phyloP scores from a whole-genome alignment of 2,329 filamentous ascomycete species.

The Botryosphaeria dothidea region DNA sequence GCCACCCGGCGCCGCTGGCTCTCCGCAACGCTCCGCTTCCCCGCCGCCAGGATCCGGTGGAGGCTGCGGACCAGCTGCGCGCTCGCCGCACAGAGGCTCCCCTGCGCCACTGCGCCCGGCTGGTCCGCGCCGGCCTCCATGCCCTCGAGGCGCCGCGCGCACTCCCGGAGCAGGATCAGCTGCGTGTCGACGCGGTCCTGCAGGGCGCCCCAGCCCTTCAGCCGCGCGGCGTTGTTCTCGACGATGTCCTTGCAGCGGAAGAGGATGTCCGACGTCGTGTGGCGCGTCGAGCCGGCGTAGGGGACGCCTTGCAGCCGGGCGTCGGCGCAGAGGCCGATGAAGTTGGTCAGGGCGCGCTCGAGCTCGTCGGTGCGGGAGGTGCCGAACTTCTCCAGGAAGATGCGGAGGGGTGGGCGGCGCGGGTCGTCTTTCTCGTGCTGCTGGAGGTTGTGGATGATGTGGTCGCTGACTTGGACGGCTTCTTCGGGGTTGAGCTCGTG shows the following conservation, averaged over 20 bases:
- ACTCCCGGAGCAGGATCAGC: slow-evolving; percentile 20
- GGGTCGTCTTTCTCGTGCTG: not conserved
- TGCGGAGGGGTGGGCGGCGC: not conserved
- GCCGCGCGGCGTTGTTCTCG: slow-evolving; percentile 22
- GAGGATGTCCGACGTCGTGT: slow-evolving; percentile 6
- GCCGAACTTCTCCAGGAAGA: slow-evolving; percentile 21
- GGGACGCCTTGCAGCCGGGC: slow-evolving; percentile 11
- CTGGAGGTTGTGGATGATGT: not conserved
- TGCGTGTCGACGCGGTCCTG: slow-evolving; percentile 21
- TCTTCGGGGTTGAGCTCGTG: not conserved
- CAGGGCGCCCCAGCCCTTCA: slow-evolving; percentile 24
- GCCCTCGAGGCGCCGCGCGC: slow-evolving; percentile 20
- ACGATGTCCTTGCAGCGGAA: slow-evolving; percentile 21
- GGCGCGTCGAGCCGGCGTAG: slow-evolving; percentile 12
- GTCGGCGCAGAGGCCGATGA: slow-evolving; percentile 16
- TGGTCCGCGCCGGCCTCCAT: not conserved
- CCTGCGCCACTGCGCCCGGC: not conserved
- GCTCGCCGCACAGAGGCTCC: not conserved
- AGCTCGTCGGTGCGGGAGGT: slow-evolving; percentile 16
- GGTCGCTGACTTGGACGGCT: not conserved
- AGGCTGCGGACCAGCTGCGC: not conserved
- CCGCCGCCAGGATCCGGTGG: not conserved
- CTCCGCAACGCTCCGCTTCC: not conserved
- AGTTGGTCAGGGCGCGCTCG: slow-evolving; percentile 19
- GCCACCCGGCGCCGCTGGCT: not conserved